phyloP scores from a whole-genome alignment of 2,329 filamentous ascomycete genomes.

The Alternaria sp. region DNA sequence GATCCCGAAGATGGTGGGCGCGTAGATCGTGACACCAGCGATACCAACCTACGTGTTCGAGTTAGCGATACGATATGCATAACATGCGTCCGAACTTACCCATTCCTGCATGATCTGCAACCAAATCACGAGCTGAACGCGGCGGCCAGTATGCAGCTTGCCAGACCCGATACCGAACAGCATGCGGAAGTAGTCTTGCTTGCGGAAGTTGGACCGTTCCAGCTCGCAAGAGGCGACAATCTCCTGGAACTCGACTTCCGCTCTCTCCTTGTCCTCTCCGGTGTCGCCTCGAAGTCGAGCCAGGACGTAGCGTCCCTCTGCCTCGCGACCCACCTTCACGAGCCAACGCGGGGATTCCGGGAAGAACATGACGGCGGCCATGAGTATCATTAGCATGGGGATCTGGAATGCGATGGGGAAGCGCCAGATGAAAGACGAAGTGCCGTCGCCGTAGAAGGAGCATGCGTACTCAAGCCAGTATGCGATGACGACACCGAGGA shows the following conservation, averaged over 20 bases:
- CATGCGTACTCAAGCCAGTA: constrained; percentile 63
- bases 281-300: constrained; percentile 67
- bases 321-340: constrained; percentile 68
- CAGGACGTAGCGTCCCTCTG: constrained; percentile 72
- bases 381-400: constrained; percentile 64
- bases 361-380: constrained; percentile 68
- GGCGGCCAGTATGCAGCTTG: constrained; percentile 69
- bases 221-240: constrained; percentile 69
- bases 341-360: constrained; percentile 74
- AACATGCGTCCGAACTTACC: constrained; percentile 55
- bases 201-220: constrained; percentile 57
- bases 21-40: constrained; percentile 67
- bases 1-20: constrained; percentile 67
- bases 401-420: constrained; percentile 77
- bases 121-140: constrained; percentile 74
- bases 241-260: constrained; percentile 64
- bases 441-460: constrained; percentile 65
- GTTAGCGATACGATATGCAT: constrained; percentile 48
- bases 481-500: constrained; percentile 69
- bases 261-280: constrained; percentile 56
- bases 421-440: constrained; percentile 67
- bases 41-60: neutral
- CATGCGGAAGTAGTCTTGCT: constrained; percentile 70
- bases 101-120: constrained; percentile 75
- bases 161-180: constrained; percentile 70